Percentiles rank a stretch among this genome's conserved stretches.
Evolutionary conservation across 306 rosid species (phyloP).

Genomic region (Lathyrus aphaca): DNA sequence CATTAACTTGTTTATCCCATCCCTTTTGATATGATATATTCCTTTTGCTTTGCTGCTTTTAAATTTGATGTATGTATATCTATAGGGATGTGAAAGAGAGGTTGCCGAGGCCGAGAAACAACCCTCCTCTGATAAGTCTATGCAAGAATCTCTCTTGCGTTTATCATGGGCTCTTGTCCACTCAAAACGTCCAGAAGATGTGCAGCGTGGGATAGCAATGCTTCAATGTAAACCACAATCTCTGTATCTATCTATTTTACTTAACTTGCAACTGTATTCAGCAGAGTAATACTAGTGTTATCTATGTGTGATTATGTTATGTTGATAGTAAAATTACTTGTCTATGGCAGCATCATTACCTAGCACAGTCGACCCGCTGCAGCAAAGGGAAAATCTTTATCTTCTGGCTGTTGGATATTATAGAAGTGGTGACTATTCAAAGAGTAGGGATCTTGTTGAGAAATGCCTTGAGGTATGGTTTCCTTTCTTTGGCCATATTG

Average conservation of each 20-base stretch:
- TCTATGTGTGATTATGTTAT: neutral
- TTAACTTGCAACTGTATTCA: slow-evolving; percentile 15
- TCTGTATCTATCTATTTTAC: neutral
- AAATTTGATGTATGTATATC: slow-evolving; percentile 1
- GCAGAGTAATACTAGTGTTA: neutral
- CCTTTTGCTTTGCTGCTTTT: slow-evolving; percentile 24
- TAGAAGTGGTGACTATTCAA: slow-evolving; percentile 70
- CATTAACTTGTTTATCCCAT: too few relatives aligned
- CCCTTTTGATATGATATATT: too few relatives aligned
- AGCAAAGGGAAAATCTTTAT: slow-evolving; percentile 85
- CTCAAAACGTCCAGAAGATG: slow-evolving; percentile 74
- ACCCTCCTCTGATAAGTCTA: slow-evolving; percentile 55
- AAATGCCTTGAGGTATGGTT: slow-evolving; percentile 68
- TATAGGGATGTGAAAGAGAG: slow-evolving; percentile 87
- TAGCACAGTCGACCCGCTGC: slow-evolving; percentile 51
- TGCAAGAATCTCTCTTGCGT: slow-evolving; percentile 76
- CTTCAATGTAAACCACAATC: slow-evolving; percentile 62
- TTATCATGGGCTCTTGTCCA: slow-evolving; percentile 97
- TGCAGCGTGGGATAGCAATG: slow-evolving; percentile 95
- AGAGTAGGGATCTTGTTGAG: slow-evolving; percentile 72
- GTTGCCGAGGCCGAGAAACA: slow-evolving; percentile 68
- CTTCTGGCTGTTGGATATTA: slow-evolving; percentile 82
- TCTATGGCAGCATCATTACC: slow-evolving; percentile 68
- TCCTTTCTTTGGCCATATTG: slow-evolving; percentile 1
- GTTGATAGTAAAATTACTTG: slow-evolving; percentile 4